Base-by-base conservation (phyloP, 2,329 filamentous ascomycete genomes). In the Monosporascus sp. region DNA sequence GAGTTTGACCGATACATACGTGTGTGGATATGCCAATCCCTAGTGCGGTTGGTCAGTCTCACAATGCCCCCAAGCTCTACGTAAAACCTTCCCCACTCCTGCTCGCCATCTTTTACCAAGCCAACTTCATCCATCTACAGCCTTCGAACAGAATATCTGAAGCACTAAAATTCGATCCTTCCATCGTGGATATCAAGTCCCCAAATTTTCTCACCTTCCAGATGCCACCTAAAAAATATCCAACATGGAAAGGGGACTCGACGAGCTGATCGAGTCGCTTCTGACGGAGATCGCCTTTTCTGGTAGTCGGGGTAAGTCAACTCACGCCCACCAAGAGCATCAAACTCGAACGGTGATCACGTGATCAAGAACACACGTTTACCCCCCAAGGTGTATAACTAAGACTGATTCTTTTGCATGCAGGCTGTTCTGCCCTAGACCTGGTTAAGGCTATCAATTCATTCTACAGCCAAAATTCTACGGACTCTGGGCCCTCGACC, bases 261-360 rank as follows among this genome's bases (percentile, higher is more conserved):
- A 76, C 61, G 71, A 72, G 61, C 63, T 76, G 60, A 68, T 76
- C 49, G 73, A 76, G 59, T 70, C 68, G 54, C 70, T 76, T 54
- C 65, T 76, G 52, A 68, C 65, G 1, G 72, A 76, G 64, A 73
- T 74, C 42, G 72, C 72, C 18, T 75, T 74, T 60, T 70, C 69
- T 37, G 73, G 74, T 36, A 66, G 71, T 51, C 66, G 65, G 57
- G 73, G 74, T 76, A 54, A 62, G 73, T 67, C 47, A 37, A 37
- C 17, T 48, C n/a, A 14, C 27, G 8, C 25, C 17, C 4, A 20
- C 31, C 11, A 24, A 37, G 20, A 47, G 11, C 39, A 11, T 37
- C n/a, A 8, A 7, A n/a, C 39, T 18, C 39, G 17, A 14, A 20
- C 2, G 6, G 15, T 37, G 18, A 46, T 39, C 25, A 45, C 42